These are phyloP conservation scores for Thymus quinquecostatus DNA, from an alignment of 257 asterid species.

Conservation along the genomic window DNA sequence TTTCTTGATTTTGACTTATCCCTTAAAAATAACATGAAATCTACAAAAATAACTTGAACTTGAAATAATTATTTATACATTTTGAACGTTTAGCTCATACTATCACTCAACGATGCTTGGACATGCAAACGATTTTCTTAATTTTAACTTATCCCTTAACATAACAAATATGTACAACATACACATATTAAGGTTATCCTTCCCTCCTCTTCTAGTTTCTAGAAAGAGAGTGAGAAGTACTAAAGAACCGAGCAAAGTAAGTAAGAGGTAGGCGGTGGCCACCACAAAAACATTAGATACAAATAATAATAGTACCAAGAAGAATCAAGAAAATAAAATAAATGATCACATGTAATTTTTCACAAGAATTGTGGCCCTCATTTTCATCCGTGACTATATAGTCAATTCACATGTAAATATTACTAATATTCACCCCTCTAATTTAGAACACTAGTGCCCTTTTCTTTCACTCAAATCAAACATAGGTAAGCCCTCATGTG, in stretches of 20 bases:
- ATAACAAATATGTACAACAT: too few species aligned
- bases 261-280: not conserved
- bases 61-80: too few species aligned
- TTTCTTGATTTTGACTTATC: too few species aligned
- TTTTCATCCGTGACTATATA: slow-evolving; percentile 12
- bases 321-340: not conserved
- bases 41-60: too few species aligned
- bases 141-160: too few species aligned
- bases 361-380: slow-evolving; percentile 5
- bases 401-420: not conserved
- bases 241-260: not conserved
- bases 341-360: slow-evolving; percentile 1
- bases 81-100: too few species aligned
- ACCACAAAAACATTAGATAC: not conserved
- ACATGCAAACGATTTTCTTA: too few species aligned
- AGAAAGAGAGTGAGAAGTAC: not conserved
- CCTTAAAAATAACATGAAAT: too few species aligned
- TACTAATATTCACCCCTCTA: not conserved
- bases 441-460: not conserved
- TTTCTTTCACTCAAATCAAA: not conserved
- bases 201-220: too few species aligned
- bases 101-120: too few species aligned
- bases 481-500: slow-evolving; percentile 37
- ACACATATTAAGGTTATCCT: too few species aligned
- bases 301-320: not conserved